A percentile compares a stretch with the other conserved stretches of the same genome.
These are phyloP conservation scores for Beauveria asiatica DNA, from an alignment of 2,329 filamentous ascomycete species.

Conservation along the genomic window DNA sequence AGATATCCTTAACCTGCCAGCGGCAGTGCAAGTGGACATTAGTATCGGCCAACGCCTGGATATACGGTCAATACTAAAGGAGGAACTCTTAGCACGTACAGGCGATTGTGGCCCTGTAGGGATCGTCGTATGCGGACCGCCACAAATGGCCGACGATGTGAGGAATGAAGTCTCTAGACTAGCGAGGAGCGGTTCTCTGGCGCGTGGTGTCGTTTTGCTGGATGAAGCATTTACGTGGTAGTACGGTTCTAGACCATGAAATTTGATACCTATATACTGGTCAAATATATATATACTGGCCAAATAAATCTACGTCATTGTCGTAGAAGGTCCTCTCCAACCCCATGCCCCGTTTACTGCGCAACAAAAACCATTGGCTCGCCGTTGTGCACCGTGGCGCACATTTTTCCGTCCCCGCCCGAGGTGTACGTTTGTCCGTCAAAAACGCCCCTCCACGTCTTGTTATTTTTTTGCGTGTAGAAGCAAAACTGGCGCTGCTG, in stretches of 20 bases:
- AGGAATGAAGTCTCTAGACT: conserved; percentile 18
- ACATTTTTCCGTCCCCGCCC: conserved; percentile 32
- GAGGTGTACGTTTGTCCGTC: conserved; percentile 26
- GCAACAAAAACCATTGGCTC: conserved; percentile 32
- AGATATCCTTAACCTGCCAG: conserved; percentile 13
- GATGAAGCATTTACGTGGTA: conserved; percentile 23
- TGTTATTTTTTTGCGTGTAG: conserved; percentile 28
- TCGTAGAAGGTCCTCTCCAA: background rate
- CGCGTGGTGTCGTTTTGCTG: conserved; percentile 18
- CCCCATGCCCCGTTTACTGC: background rate
- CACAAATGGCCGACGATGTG: conserved; percentile 22
- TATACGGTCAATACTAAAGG: conserved; percentile 16
- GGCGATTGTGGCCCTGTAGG: conserved; percentile 16
- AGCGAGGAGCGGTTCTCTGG: conserved; percentile 11
- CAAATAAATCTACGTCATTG: too few relatives aligned
- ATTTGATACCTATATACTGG: background rate
- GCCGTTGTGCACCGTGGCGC: conserved; percentile 32
- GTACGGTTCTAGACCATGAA: background rate
- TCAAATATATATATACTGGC: background rate
- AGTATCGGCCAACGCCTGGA: conserved; percentile 18
- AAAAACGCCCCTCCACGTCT: conserved; percentile 32
- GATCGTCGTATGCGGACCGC: conserved; percentile 22
- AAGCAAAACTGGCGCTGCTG: conserved; percentile 33
- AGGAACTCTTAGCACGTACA: conserved; percentile 14
- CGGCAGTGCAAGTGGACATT: conserved; percentile 16